Conservation (phyloP, 2,329 filamentous ascomycete genomes). For the Myriosclerotinia duriaeana region DNA sequence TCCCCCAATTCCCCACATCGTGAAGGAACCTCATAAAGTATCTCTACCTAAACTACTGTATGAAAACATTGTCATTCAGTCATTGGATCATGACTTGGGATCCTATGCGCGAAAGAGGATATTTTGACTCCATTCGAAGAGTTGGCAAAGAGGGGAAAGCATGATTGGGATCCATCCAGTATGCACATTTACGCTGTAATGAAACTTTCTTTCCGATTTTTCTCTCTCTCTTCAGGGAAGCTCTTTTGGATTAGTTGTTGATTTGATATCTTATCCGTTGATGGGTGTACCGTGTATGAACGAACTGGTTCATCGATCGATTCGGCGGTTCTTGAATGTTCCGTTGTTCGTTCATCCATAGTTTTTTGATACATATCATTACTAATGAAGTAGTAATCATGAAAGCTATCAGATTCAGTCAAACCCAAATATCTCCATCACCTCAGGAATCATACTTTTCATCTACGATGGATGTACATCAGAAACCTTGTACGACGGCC, state of each 20-base stretch:
- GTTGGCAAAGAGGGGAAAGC: constrained; percentile 8
- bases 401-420: no score
- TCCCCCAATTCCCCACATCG: constrained; percentile 5
- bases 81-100: neutral
- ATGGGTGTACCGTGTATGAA: no score
- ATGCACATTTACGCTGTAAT: neutral
- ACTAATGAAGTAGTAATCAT: no score
- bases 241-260: neutral
- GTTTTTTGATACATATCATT: no score
- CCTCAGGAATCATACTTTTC: no score
- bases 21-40: neutral
- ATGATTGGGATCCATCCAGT: constrained; percentile 1
- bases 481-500: neutral
- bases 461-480: no score
- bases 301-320: no score
- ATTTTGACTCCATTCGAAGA: constrained; percentile 9
- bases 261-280: neutral
- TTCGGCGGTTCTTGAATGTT: no score
- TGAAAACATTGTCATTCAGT: constrained; percentile 6
- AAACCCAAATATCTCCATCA: no score
- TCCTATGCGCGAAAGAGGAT: constrained; percentile 12
- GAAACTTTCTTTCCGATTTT: neutral
- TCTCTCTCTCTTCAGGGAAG: no score
- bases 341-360: no score
- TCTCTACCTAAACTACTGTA: constrained; percentile 15